Evolutionary conservation across 192 early-diverging fungal species (phyloP).

Genomic region (Fimicolochytrium jonesii): DNA sequence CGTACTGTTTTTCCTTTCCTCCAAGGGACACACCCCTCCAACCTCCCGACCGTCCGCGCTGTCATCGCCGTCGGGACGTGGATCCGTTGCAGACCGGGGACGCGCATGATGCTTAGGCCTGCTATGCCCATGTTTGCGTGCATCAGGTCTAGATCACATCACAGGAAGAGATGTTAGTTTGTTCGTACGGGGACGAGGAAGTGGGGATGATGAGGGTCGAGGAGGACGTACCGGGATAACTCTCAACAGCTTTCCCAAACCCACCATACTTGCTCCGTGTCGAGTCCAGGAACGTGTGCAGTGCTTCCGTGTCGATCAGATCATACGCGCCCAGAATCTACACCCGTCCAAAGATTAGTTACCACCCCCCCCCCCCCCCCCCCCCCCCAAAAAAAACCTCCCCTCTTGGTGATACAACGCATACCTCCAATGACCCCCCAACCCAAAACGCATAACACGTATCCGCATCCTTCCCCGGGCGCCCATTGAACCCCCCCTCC

Average conservation of each 20-base stretch:
- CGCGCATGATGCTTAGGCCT: too few species aligned
- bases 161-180: too few species aligned
- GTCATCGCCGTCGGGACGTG: too few species aligned
- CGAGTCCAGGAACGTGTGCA: conserved; percentile 55
- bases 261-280: conserved; percentile 61
- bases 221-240: conserved; percentile 49
- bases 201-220: neutral
- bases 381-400: neutral
- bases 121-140: conserved; percentile 85
- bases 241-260: conserved; percentile 56
- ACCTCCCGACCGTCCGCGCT: too few species aligned
- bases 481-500: conserved; percentile 83
- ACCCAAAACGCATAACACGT: conserved; percentile 99
- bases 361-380: neutral
- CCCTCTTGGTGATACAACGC: neutral
- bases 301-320: conserved; percentile 51
- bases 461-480: conserved; percentile 81
- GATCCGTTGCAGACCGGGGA: too few species aligned
- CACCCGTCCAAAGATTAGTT: neutral
- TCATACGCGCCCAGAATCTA: conserved; percentile 60
- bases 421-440: conserved; percentile 72
- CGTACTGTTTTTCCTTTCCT: too few species aligned
- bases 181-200: too few species aligned
- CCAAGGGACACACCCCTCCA: too few species aligned
- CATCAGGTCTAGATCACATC: conserved; percentile 63